phyloP scores from a whole-genome alignment of 176 grass and related monocot species.

The Oryza glaberrima region DNA sequence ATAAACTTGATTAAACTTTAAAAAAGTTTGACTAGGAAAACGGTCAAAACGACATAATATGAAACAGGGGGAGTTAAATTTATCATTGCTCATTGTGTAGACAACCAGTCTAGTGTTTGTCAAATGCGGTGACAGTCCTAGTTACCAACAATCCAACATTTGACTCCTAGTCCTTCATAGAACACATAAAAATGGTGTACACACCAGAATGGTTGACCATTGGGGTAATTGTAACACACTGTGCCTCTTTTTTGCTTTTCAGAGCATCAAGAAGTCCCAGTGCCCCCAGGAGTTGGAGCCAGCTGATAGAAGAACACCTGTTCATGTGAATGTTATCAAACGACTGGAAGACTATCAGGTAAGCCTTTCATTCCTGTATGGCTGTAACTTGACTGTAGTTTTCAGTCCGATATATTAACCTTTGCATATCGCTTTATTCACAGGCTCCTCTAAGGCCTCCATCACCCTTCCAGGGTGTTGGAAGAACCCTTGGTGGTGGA shows the following conservation, averaged over 20 bases:
- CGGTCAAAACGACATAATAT: too few relatives aligned
- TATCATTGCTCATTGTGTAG: neutral
- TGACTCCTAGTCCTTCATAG: neutral
- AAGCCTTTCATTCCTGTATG: constrained; percentile 3
- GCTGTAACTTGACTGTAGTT: neutral
- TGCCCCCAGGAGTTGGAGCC: constrained; percentile 83
- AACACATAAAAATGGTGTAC: constrained; percentile 1
- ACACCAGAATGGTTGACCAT: neutral
- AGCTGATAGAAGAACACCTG: constrained; percentile 63
- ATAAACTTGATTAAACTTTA: too few relatives aligned
- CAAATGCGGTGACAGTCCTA: neutral
- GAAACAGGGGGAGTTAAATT: neutral
- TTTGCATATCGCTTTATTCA: constrained; percentile 14
- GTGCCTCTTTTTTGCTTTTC: constrained; percentile 10
- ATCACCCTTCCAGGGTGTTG: constrained; percentile 75
- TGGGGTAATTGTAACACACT: constrained; percentile 18
- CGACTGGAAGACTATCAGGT: constrained; percentile 64
- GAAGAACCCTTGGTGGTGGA: constrained; percentile 81
- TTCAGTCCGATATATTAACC: constrained; percentile 4
- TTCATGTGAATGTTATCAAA: constrained; percentile 83
- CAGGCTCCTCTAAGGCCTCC: constrained; percentile 60
- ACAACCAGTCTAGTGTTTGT: constrained; percentile 2
- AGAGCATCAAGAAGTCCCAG: constrained; percentile 81
- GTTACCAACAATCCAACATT: neutral
- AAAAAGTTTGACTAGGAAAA: too few relatives aligned